phyloP scores from a whole-genome alignment of 2,329 filamentous ascomycete species.

The Bisporella sp. region DNA sequence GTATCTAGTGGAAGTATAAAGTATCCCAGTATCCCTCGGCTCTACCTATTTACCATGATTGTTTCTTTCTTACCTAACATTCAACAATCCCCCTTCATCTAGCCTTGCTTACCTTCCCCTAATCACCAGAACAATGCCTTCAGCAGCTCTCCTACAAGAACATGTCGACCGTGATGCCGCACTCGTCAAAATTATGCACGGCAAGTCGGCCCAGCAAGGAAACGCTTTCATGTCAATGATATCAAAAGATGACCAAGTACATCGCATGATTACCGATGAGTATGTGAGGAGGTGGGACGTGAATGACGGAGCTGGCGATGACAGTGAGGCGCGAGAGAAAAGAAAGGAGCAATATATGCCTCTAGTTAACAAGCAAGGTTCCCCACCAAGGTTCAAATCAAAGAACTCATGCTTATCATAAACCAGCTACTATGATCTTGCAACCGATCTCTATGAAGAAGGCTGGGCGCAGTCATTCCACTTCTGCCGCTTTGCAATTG shows the following conservation, averaged over 20 bases:
- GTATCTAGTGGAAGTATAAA: too few species aligned
- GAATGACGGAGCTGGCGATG: conserved; percentile 74
- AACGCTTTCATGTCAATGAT: conserved; percentile 81
- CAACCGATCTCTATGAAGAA: conserved; percentile 93
- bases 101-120: too few species aligned
- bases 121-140: too few species aligned
- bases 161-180: conserved; percentile 35
- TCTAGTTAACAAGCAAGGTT: conserved; percentile 66
- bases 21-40: too few species aligned
- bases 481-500: conserved; percentile 88
- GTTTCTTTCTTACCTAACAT: too few species aligned
- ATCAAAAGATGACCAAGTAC: conserved; percentile 70
- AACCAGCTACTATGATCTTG: conserved; percentile 77
- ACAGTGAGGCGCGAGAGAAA: conserved; percentile 63
- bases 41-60: too few species aligned
- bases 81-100: too few species aligned
- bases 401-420: too few species aligned
- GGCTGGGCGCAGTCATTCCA: conserved; percentile 97
- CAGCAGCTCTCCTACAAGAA: too few species aligned
- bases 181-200: conserved; percentile 87
- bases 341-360: conserved; percentile 87
- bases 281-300: conserved; percentile 98
- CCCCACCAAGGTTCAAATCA: too few species aligned
- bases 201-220: conserved; percentile 54
- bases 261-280: conserved; percentile 79